These are phyloP conservation scores for Cercospora beticola DNA, from an alignment of 2,329 filamentous ascomycete genomes.

Conservation along the genomic window DNA sequence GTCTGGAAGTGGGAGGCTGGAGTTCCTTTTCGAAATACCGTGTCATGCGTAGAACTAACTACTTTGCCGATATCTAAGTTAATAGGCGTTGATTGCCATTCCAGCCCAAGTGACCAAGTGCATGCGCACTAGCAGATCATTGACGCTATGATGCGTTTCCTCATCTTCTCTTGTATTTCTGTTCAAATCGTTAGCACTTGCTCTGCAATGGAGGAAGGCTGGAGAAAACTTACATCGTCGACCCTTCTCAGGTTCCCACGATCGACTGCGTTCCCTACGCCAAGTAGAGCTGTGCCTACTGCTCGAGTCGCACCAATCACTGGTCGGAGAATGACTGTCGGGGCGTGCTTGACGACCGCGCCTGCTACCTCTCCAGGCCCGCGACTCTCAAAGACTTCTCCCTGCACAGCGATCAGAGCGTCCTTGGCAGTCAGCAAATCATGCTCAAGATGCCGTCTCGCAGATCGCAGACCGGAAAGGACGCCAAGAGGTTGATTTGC, in stretches of 20 bases:
- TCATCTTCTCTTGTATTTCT: conserved; percentile 39
- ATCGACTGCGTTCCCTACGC: conserved; percentile 89
- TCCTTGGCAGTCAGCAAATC: conserved; percentile 86
- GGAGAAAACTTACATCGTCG: conserved; percentile 74
- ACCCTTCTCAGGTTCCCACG: conserved; percentile 75
- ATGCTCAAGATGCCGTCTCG: conserved; percentile 76
- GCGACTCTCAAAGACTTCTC: conserved; percentile 82
- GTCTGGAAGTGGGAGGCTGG: neutral
- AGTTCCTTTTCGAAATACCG: neutral
- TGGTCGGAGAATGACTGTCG: conserved; percentile 89
- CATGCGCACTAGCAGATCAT: neutral
- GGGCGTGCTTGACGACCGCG: conserved; percentile 76
- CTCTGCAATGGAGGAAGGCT: neutral
- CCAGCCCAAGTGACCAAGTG: neutral
- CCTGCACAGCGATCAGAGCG: conserved; percentile 91
- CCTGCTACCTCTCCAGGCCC: conserved; percentile 77
- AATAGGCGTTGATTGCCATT: neutral
- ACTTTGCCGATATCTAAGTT: neutral
- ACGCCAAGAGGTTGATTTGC: conserved; percentile 92
- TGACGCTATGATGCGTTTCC: neutral
- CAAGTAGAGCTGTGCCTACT: conserved; percentile 83
- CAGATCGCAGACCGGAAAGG: conserved; percentile 78
- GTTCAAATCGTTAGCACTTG: conserved; percentile 22
- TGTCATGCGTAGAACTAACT: neutral
- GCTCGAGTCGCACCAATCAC: conserved; percentile 88